Evolutionary conservation across 345 rosid species (phyloP).

Genomic region (Lagerstroemia speciosa): DNA sequence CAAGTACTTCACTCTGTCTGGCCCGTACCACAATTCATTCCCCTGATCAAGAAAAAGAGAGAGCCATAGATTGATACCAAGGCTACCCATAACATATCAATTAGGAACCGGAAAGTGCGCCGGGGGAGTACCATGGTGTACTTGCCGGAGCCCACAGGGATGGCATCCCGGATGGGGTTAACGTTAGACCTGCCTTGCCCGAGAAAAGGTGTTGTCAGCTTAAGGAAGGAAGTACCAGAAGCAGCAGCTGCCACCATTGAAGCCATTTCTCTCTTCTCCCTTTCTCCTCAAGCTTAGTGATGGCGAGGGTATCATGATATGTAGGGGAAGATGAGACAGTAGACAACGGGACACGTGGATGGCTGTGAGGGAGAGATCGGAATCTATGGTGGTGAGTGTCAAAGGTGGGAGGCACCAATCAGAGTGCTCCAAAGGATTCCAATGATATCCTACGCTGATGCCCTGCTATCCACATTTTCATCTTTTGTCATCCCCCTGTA

Average conservation of each 20-base stretch:
- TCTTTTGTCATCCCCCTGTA: no score
- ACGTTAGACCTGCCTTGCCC: constrained; percentile 51
- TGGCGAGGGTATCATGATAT: constrained; percentile 9
- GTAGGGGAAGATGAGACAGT: constrained; percentile 6
- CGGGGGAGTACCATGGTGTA: constrained; percentile 53
- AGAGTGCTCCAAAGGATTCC: constrained; percentile 48
- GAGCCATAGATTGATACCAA: background rate
- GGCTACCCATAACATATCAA: background rate
- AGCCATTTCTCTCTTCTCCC: constrained; percentile 8
- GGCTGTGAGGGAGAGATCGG: constrained; percentile 17
- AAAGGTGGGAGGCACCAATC: constrained; percentile 41
- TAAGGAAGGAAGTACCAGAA: constrained; percentile 36
- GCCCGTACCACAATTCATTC: constrained; percentile 88
- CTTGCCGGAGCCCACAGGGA: constrained; percentile 51
- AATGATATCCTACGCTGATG: constrained; percentile 40
- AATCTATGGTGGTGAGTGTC: constrained; percentile 32
- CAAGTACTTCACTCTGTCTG: constrained; percentile 89
- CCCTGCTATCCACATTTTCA: constrained; percentile 61
- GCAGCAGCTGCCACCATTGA: constrained; percentile 41
- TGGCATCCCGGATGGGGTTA: constrained; percentile 64
- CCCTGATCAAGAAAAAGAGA: constrained; percentile 29
- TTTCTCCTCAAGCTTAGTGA: background rate
- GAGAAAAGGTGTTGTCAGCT: constrained; percentile 61
- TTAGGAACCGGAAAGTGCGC: background rate
- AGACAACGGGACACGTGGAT: constrained; percentile 14